A percentile compares a stretch with the other conserved stretches of the same genome.
phyloP scores from a whole-genome alignment of 495 filamentous ascomycete species.

The Aspergillus ellipticus region DNA sequence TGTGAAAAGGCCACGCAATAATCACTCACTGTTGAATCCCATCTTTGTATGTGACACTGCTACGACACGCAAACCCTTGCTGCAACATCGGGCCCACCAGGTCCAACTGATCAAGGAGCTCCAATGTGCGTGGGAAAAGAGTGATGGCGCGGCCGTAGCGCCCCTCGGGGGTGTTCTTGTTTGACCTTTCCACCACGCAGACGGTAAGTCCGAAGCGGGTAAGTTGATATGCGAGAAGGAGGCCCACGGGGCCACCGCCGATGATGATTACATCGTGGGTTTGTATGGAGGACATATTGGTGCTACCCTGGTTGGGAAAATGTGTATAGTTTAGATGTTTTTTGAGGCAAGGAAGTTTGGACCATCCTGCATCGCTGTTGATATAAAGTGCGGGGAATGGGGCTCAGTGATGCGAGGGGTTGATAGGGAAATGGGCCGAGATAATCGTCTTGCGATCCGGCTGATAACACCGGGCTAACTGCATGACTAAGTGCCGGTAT shows the following conservation, averaged over 20 bases:
- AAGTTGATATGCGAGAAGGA: constrained; percentile 54
- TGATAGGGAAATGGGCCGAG: neutral
- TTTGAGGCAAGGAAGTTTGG: too few relatives aligned
- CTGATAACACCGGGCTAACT: neutral
- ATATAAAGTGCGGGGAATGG: neutral
- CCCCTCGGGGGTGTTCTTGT: constrained; percentile 32
- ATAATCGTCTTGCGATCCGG: neutral
- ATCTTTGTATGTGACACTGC: constrained; percentile 42
- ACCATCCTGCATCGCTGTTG: too few relatives aligned
- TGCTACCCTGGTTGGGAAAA: neutral
- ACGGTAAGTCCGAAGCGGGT: constrained; percentile 20
- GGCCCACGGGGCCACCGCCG: constrained; percentile 72
- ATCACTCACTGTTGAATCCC: constrained; percentile 27
- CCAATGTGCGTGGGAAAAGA: constrained; percentile 41
- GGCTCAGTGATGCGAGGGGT: neutral
- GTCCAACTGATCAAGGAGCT: constrained; percentile 47
- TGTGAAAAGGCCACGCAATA: neutral
- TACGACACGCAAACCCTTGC: constrained; percentile 42
- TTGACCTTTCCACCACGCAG: constrained; percentile 33
- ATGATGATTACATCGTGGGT: constrained; percentile 61
- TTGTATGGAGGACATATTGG: constrained; percentile 21
- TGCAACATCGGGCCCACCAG: constrained; percentile 43
- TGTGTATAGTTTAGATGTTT: neutral
- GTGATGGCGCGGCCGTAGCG: constrained; percentile 42
- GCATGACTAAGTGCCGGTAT: neutral